These are phyloP conservation scores for Gryganskiella cystojenkinii DNA, from an alignment of 192 early-diverging fungal species.

Conservation along the genomic window DNA sequence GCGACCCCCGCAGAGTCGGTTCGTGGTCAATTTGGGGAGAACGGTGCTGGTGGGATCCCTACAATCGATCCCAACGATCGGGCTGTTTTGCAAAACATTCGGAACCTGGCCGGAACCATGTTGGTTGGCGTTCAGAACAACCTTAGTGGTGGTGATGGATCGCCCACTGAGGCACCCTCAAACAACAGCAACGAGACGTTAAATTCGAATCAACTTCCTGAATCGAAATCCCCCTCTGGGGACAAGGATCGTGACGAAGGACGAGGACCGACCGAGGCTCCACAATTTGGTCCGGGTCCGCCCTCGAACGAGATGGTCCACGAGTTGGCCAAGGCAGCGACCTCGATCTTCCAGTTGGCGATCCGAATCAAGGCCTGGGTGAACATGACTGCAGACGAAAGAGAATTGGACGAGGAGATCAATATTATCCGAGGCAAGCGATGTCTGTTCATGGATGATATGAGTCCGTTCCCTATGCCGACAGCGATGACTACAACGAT, in stretches of 20 bases:
- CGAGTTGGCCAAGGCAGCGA: constrained; percentile 36
- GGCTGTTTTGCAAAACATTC: constrained; percentile 16
- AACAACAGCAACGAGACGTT: too few relatives aligned
- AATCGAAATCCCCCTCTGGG: too few relatives aligned
- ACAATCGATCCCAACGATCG: constrained; percentile 13
- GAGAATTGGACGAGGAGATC: constrained; percentile 41
- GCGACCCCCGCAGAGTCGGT: too few relatives aligned
- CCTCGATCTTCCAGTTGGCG: constrained; percentile 43
- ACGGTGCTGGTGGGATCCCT: too few relatives aligned
- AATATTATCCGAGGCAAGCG: constrained; percentile 50
- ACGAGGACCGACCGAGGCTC: too few relatives aligned
- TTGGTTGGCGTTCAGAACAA: constrained; percentile 24
- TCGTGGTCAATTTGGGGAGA: too few relatives aligned
- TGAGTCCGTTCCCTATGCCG: constrained; percentile 1
- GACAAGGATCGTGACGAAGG: too few relatives aligned
- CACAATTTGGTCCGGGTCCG: constrained; percentile 15
- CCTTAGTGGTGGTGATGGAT: too few relatives aligned
- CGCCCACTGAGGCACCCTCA: too few relatives aligned
- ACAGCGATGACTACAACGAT: too few relatives aligned
- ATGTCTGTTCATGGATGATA: constrained; percentile 39
- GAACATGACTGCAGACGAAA: constrained; percentile 36
- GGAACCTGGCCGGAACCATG: constrained; percentile 30
- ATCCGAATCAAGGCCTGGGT: constrained; percentile 50
- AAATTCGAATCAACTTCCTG: too few relatives aligned
- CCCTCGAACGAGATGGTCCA: constrained; percentile 30